Conservation (phyloP, 2,329 filamentous ascomycete genomes). For the Pseudogymnoascus sp. region DNA sequence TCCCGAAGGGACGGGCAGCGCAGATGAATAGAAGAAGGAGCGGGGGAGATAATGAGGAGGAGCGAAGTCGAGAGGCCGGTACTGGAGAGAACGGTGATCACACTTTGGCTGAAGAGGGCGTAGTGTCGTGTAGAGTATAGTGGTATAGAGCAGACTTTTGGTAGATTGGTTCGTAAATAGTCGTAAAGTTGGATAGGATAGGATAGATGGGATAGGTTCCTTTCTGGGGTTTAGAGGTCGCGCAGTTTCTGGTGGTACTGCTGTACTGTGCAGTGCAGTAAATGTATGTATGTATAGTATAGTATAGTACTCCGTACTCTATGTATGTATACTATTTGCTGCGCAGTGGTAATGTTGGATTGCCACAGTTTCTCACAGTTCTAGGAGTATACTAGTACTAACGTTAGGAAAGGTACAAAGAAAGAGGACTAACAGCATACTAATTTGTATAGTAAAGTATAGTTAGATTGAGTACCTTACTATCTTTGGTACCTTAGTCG, state of each 20-base stretch:
- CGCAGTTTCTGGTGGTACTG: neutral
- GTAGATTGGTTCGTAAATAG: conserved; percentile 6
- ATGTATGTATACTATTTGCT: too few relatives aligned
- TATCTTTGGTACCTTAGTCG: neutral
- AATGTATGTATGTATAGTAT: too few relatives aligned
- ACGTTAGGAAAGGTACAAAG: neutral
- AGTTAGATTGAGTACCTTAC: neutral
- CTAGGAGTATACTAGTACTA: neutral
- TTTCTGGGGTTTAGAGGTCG: conserved; percentile 1
- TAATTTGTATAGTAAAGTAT: neutral
- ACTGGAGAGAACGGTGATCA: neutral
- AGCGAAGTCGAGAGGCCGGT: neutral
- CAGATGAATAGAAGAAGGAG: neutral
- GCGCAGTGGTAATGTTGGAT: neutral
- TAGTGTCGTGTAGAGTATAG: conserved; percentile 8
- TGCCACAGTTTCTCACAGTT: conserved; percentile 7
- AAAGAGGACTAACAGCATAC: neutral
- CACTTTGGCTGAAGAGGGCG: neutral
- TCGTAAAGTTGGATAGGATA: conserved; percentile 1
- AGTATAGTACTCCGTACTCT: too few relatives aligned
- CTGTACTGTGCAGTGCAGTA: neutral
- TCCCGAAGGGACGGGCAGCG: neutral
- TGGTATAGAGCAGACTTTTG: neutral
- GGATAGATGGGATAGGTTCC: neutral
- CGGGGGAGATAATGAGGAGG: neutral